phyloP scores from a whole-genome alignment of 306 rosid species.

The Cicer judaicum region DNA sequence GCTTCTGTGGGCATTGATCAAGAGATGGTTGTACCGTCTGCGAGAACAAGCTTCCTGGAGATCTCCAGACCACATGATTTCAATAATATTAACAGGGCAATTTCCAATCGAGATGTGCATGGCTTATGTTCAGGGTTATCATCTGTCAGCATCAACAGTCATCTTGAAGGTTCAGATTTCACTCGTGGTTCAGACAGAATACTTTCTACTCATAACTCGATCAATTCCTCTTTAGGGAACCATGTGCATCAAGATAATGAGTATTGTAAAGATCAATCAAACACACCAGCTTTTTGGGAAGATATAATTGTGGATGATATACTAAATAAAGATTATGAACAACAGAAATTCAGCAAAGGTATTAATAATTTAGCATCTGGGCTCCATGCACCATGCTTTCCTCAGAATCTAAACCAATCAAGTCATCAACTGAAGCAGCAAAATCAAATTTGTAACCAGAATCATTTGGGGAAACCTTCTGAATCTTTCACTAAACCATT shows the following conservation, averaged over 20 bases:
- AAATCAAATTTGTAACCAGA: conserved; percentile 47
- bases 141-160: conserved; percentile 41
- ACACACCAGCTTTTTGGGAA: conserved; percentile 55
- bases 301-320: conserved; percentile 50
- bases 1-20: conserved; percentile 41
- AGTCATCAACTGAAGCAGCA: conserved; percentile 42
- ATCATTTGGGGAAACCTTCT: conserved; percentile 37
- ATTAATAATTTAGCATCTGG: conserved; percentile 35
- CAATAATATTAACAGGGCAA: conserved; percentile 32
- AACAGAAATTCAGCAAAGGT: conserved; percentile 36
- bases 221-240: conserved; percentile 37
- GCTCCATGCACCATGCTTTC: conserved; percentile 32
- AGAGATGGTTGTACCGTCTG: conserved; percentile 37
- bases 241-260: conserved; percentile 46
- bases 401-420: conserved; percentile 43
- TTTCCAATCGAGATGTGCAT: conserved; percentile 43
- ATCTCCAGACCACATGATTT: conserved; percentile 40
- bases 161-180: conserved; percentile 44
- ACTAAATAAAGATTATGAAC: conserved; percentile 41
- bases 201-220: conserved; percentile 28
- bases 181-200: conserved; percentile 39
- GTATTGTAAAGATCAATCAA: conserved; percentile 43
- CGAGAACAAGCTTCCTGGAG: conserved; percentile 31
- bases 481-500: conserved; percentile 32
- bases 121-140: conserved; percentile 49